phyloP scores from a whole-genome alignment of 2,329 filamentous ascomycete genomes.

The Dactylellina parvicollis region DNA sequence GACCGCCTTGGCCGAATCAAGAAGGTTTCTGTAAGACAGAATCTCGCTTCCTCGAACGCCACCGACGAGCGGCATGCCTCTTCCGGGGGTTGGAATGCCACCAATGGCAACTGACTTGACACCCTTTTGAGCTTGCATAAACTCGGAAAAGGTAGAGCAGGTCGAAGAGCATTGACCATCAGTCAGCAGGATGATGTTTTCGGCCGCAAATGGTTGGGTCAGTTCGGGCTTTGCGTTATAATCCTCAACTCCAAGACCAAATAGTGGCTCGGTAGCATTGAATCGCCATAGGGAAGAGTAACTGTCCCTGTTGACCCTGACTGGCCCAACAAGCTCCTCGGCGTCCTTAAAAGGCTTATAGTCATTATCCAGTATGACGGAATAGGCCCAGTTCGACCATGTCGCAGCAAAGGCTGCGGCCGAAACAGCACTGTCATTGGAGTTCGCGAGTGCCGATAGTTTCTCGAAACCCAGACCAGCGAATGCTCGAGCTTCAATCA shows the following conservation, averaged over 20 bases:
- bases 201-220: slow-evolving; percentile 66
- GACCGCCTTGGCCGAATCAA: slow-evolving; percentile 43
- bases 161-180: slow-evolving; percentile 71
- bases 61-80: slow-evolving; percentile 49
- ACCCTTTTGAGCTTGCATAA: slow-evolving; percentile 66
- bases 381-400: slow-evolving; percentile 62
- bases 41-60: slow-evolving; percentile 49
- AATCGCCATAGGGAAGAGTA: slow-evolving; percentile 60
- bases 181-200: slow-evolving; percentile 70
- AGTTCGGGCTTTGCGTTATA: slow-evolving; percentile 64
- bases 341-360: slow-evolving; percentile 62
- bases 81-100: slow-evolving; percentile 60
- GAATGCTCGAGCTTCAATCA: slow-evolving; percentile 62
- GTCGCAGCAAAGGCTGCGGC: slow-evolving; percentile 64
- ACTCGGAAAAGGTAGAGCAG: slow-evolving; percentile 69
- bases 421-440: slow-evolving; percentile 14
- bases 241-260: slow-evolving; percentile 66
- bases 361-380: slow-evolving; percentile 60
- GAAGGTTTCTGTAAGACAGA: slow-evolving; percentile 33
- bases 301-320: slow-evolving; percentile 66
- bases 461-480: slow-evolving; percentile 66
- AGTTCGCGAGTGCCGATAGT: slow-evolving; percentile 64
- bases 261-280: slow-evolving; percentile 62
- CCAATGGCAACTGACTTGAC: slow-evolving; percentile 68
- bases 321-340: slow-evolving; percentile 67